These are phyloP conservation scores for Cryptosporidium sp. DNA, from an alignment of 169 alveolate genomes.

Conservation along the genomic window DNA sequence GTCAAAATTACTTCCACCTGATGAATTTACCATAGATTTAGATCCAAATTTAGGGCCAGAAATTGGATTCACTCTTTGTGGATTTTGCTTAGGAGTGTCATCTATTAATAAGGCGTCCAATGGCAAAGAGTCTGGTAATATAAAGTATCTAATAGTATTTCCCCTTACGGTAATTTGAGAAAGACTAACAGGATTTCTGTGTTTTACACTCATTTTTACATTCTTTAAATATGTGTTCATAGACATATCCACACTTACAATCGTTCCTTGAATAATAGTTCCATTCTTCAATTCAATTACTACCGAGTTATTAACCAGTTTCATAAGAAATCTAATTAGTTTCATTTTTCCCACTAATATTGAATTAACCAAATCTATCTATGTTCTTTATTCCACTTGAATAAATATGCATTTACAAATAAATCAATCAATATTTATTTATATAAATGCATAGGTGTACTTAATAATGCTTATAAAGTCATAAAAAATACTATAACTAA, in stretches of 20 bases:
- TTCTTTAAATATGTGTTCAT: constrained; percentile 98
- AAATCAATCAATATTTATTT: no score
- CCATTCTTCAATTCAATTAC: constrained; percentile 98
- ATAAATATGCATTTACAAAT: background rate
- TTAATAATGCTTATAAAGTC: background rate
- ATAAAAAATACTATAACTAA: no score
- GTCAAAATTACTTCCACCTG: background rate
- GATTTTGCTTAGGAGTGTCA: constrained; percentile 93
- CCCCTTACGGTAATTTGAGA: constrained; percentile 95
- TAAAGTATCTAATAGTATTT: constrained; percentile 94
- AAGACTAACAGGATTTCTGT: constrained; percentile 90
- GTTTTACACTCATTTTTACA: constrained; percentile 95
- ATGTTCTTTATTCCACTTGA: background rate
- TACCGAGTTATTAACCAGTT: constrained; percentile 95
- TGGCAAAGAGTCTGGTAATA: constrained; percentile 95
- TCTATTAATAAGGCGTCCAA: constrained; percentile 95
- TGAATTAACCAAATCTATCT: background rate
- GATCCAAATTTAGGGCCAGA: background rate
- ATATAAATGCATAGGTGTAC: background rate
- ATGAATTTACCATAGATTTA: background rate
- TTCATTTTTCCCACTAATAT: constrained; percentile 86
- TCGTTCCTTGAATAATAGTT: constrained; percentile 95
- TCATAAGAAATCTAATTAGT: constrained; percentile 96
- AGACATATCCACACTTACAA: constrained; percentile 96
- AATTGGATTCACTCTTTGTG: constrained; percentile 81